Evolutionary conservation across 768 basidiomycete species (phyloP), one percentile per base, ranked within the genome.

Genomic region (Chalciporus chontae): DNA sequence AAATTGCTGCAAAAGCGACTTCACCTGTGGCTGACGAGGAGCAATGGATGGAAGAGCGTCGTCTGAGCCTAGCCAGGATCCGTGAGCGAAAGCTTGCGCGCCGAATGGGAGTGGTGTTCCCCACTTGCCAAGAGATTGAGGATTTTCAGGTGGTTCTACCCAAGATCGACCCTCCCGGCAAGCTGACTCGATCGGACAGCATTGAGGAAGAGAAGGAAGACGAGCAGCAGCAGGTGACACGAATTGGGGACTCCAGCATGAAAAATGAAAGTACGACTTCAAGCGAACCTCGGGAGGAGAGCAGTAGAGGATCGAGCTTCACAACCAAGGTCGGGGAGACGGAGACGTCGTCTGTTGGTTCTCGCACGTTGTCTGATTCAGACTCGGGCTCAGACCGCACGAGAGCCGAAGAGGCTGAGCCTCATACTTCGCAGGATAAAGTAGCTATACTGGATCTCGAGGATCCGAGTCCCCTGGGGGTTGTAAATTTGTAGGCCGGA

Each of bases 31-130:
- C 55, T 1, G 65, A 67, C n/a, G 66, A 69, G 9, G 68, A 70
- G 0, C 57, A 66, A 21, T 68, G 67, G 68, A 68, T 68, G 67
- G 67, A 68, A 17, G 67, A 68, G 31, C 68, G 67, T 18, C 68
- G 64, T 21, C 14, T 54, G 44, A 70, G 68, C 43, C 60, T 68
- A 21, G 53, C 66, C 32, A 59, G 54, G 42, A 64, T 68, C 47
- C 65, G 47, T 9, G 68, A 68, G 44, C 64, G 67, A 36, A 68
- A 68, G 52, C 54, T 62, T 24, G 67, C 67, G 9, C 67, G 67
- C 23, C 50, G 67, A 24, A 55, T 67, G 62, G 66, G 66, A 5
- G 43, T 69, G 45, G 45, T 51, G 36, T 56, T 60, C 40, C 56
- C 66, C 13, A 38, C 46, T n/a, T 39, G 45, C 3, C 0, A 40